phyloP scores from a whole-genome alignment of 2,329 filamentous ascomycete genomes.

The Hypoxylon sp. region DNA sequence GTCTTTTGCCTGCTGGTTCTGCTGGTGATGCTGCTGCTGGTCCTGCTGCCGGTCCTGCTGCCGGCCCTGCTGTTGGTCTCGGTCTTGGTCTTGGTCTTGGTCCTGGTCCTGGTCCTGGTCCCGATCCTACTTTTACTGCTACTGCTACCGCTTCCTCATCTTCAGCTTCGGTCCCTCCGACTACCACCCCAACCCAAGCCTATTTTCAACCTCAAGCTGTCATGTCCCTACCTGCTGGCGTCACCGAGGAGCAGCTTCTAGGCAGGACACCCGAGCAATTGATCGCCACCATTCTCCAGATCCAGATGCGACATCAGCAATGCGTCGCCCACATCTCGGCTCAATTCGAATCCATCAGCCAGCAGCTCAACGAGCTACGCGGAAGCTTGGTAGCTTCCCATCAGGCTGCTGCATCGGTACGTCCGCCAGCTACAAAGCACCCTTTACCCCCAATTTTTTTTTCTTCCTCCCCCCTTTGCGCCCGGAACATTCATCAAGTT shows the following conservation, averaged over 20 bases:
- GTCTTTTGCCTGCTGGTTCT: conserved; percentile 29
- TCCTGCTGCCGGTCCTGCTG: too few species aligned
- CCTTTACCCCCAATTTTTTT: not conserved
- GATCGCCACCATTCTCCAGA: conserved; percentile 47
- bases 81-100: too few species aligned
- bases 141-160: conserved; percentile 20
- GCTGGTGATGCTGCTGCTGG: not conserved
- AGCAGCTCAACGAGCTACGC: conserved; percentile 47
- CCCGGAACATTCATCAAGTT: conserved; percentile 1
- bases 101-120: too few species aligned
- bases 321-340: conserved; percentile 46
- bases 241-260: conserved; percentile 46
- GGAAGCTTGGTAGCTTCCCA: conserved; percentile 45
- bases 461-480: too few species aligned
- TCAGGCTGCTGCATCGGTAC: conserved; percentile 46
- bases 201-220: conserved; percentile 37
- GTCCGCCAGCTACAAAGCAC: conserved; percentile 19
- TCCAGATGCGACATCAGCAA: conserved; percentile 48
- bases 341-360: conserved; percentile 46
- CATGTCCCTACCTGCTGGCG: conserved; percentile 35
- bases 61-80: too few species aligned
- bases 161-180: conserved; percentile 32
- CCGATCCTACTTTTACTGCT: too few species aligned
- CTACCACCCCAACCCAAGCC: conserved; percentile 31
- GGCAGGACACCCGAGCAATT: conserved; percentile 47